These are phyloP conservation scores for Linanthus parryae DNA, from an alignment of 148 eudicot genomes.

Conservation along the genomic window DNA sequence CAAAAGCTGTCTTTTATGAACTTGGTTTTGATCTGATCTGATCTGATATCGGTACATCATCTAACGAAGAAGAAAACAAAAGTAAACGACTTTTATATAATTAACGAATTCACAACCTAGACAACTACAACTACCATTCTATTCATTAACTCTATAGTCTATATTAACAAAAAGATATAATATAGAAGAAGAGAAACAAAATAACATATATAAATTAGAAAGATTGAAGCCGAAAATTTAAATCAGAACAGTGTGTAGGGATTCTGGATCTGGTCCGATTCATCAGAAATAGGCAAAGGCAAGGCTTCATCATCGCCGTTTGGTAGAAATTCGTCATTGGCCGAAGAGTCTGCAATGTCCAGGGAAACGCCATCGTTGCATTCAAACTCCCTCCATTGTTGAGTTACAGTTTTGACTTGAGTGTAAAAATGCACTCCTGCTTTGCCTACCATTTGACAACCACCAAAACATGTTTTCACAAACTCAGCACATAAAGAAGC, in stretches of 20 bases:
- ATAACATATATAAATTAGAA: background rate
- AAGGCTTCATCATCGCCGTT: slow-evolving; percentile 12
- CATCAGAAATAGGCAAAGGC: slow-evolving; percentile 11
- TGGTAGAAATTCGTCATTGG: slow-evolving; percentile 13
- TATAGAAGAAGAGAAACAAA: background rate
- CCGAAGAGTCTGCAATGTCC: slow-evolving; percentile 3
- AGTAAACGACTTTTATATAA: too few relatives aligned
- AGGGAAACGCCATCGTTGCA: slow-evolving; percentile 19
- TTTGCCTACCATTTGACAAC: slow-evolving; percentile 49
- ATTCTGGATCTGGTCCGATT: slow-evolving; percentile 9
- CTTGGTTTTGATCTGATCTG: too few relatives aligned
- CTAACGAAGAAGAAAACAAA: too few relatives aligned
- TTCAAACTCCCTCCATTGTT: slow-evolving; percentile 54
- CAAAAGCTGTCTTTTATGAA: too few relatives aligned
- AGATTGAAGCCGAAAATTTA: too few relatives aligned
- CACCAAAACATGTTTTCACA: too few relatives aligned
- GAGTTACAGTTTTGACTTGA: slow-evolving; percentile 46
- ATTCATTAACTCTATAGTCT: too few relatives aligned
- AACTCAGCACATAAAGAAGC: too few relatives aligned
- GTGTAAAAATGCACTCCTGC: slow-evolving; percentile 50
- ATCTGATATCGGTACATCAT: too few relatives aligned
- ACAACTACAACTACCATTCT: too few relatives aligned
- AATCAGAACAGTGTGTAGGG: background rate
- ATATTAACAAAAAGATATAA: too few relatives aligned
- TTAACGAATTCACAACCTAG: too few relatives aligned